Base-by-base conservation (phyloP, 139 green algal species). In the Micractinium sp. region DNA sequence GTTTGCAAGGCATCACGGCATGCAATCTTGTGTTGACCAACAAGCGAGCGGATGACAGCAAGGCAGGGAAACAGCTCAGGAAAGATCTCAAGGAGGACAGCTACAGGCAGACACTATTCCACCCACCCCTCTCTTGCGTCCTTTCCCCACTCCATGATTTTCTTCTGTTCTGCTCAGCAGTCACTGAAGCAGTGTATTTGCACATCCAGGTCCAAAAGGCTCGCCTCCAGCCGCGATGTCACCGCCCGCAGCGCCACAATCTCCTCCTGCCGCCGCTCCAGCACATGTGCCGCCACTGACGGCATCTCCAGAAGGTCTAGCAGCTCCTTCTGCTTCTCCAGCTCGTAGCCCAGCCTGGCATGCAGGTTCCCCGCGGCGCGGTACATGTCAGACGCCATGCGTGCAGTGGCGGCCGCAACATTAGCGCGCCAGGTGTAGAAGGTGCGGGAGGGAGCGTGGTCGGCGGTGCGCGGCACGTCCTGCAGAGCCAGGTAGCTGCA, bases 381-480 rank as follows among this genome's bases (percentile, higher is more conserved):
- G 81, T 95, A 96, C 56, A 97, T 88, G 41, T 96, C 94, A 15
- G 27, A 89, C 23, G 79, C 91, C 20, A 97, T 63, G 38, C 86
- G 85, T 15, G 82, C 74, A 0, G 47, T 82, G 9, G 92, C 91
- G 0, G 56, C 38, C 0, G 86, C 56, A 36, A 93, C 47, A 81
- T 95, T 63, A 0, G 94, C 93, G 3, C 89, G 88, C 94, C 94
- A 99, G 18, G 96, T 96, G 93, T 97, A 99, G 71, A 98, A 97
- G 33, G 94, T 97, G 83, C 95, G 93, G 0, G 93, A 94, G 29
- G 97, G 93, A 0, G 96, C 96, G 77, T 95, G 94, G 90, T 99
- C 97, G 13, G 87, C 76, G 66, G 92, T 95, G 66, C 93, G 94
- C 3, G 97, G 95, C 33, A 99, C 92, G 88, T 99, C 96, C 93